Conservation (phyloP, 1,284 basidiomycete species). For the Trametes pubescens region DNA sequence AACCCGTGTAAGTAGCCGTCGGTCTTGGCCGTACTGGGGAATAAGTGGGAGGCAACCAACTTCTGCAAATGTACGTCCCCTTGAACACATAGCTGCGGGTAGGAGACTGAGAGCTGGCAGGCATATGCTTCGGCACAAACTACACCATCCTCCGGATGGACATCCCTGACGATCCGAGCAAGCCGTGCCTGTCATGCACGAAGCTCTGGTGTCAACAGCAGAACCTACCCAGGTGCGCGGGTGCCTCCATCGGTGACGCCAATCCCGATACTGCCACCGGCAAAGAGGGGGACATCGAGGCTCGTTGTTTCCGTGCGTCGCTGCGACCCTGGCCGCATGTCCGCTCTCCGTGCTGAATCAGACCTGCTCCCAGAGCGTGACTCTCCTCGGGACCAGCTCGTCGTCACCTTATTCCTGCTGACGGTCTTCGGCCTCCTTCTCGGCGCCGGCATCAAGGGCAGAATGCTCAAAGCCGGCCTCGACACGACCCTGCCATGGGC, state of each 20-base stretch:
- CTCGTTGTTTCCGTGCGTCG: constrained; percentile 91
- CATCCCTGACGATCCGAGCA: constrained; percentile 82
- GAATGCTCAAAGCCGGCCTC: constrained; percentile 80
- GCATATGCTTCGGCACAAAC: constrained; percentile 90
- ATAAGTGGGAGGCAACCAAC: constrained; percentile 84
- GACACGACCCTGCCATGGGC: constrained; percentile 69
- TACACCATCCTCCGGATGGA: constrained; percentile 88
- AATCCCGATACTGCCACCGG: constrained; percentile 93
- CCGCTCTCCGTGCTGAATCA: constrained; percentile 18
- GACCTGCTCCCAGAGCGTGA: constrained; percentile 66
- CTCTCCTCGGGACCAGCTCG: constrained; percentile 89
- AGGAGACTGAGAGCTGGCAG: constrained; percentile 48
- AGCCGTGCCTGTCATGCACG: constrained; percentile 93
- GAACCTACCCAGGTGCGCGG: constrained; percentile 86
- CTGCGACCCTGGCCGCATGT: constrained; percentile 33
- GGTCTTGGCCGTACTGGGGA: constrained; percentile 54
- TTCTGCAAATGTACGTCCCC: constrained; percentile 78
- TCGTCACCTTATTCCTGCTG: constrained; percentile 89
- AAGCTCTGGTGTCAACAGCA: constrained; percentile 96
- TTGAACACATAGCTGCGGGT: neutral
- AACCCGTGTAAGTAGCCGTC: constrained; percentile 47
- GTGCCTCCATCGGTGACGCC: constrained; percentile 85
- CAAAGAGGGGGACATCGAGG: constrained; percentile 96
- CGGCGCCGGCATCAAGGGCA: constrained; percentile 82
- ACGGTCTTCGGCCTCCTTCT: constrained; percentile 86